Base-by-base conservation (phyloP, 208 protist species). In the Strigomonas culicis region DNA sequence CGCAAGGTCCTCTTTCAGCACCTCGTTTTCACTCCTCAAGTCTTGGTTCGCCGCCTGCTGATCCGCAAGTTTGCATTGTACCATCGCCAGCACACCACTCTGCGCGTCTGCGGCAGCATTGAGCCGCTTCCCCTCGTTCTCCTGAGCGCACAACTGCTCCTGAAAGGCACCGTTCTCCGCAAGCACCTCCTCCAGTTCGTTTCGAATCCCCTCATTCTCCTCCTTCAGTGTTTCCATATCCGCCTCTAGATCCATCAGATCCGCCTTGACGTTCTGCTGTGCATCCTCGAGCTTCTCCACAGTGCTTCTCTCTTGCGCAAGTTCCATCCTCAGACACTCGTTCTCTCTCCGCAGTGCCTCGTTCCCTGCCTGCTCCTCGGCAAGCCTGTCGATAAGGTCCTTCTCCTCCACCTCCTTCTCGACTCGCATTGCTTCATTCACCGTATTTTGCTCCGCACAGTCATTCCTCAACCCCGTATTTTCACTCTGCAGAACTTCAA, bases 1-100 rank as follows among this genome's bases (percentile, higher is more conserved):
- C 25, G 53, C 50, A 17, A 80, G 69, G 30, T 80, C 69, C 3
- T 59, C 53, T 11, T 74, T 31, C n/a, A 80, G 55, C 25, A 62
- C 64, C n/a, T 72, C 69, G 36, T 61, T 53, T 27, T 59, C 62
- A 24, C 47, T 44, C 34, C 74, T 70, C 31, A 80, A 43, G 2
- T 4, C 27, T 7, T 41, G 15, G 11, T 60, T 52, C 39, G 52
- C 43, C 10, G 51, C 34, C 63, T 59, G 32, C 11, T 11, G 27
- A 0, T 51, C 39, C 39, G 39, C 39, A 46, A n/a, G n/a, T n/a
- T n/a, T n/a, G n/a, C n/a, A n/a, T n/a, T n/a, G n/a, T n/a, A n/a
- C 39, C 39, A n/a, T 46, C 39, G 17, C 39, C 39, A 46, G 17
- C 39, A n/a, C 39, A 17, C 17, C 39, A 46, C 10, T 46, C 39